These are phyloP conservation scores for Sporothrix mexicana DNA, from an alignment of 2,329 filamentous ascomycete species.

Conservation along the genomic window DNA sequence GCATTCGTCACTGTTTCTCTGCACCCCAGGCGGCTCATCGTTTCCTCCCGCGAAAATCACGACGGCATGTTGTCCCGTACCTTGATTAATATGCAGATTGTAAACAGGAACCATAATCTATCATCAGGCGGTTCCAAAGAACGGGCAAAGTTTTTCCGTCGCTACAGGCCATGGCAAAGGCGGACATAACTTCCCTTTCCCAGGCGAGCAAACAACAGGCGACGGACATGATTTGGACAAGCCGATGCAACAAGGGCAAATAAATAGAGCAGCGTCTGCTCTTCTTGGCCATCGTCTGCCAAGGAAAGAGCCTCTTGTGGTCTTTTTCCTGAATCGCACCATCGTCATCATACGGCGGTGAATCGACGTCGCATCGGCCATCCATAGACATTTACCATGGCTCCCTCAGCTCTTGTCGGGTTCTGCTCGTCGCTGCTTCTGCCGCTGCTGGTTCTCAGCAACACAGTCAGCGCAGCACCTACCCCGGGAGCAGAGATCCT, in stretches of 20 bases:
- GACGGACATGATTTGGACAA: neutral
- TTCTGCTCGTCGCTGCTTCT: conserved; percentile 24
- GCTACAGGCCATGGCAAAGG: neutral
- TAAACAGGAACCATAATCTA: neutral
- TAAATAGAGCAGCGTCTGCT: conserved; percentile 5
- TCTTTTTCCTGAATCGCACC: neutral
- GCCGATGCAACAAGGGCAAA: neutral
- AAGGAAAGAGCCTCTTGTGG: neutral
- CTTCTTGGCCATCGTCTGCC: conserved; percentile 4
- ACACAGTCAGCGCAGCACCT: neutral
- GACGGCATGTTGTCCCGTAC: conserved; percentile 1
- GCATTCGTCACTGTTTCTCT: neutral
- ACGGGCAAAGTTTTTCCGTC: conserved; percentile 11
- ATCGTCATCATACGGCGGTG: neutral
- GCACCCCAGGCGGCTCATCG: neutral
- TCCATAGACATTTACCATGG: neutral
- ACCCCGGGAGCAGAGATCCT: neutral
- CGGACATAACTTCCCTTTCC: neutral
- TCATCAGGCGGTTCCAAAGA: conserved; percentile 1
- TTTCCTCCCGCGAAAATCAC: neutral
- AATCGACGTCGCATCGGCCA: neutral
- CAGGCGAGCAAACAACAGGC: neutral
- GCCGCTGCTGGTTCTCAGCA: conserved; percentile 20
- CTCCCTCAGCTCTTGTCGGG: neutral
- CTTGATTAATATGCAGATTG: conserved; percentile 24